A percentile compares a stretch with the other conserved stretches of the same genome.
Conservation (phyloP, 1,139 yeast genomes). For the Geotrichum aggregatum region DNA sequence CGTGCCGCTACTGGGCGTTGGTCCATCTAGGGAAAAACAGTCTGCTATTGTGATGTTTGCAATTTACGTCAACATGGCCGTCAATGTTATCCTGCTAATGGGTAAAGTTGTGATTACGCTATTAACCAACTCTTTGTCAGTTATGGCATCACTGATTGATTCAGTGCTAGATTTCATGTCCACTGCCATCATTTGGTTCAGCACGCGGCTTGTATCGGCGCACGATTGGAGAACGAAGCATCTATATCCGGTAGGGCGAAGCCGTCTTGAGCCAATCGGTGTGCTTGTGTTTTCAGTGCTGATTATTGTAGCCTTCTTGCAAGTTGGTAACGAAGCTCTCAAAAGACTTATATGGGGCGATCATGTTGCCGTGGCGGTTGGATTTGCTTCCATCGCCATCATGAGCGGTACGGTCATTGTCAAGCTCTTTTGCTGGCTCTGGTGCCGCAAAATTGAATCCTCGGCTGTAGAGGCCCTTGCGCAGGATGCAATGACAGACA, state of each 20-base stretch:
- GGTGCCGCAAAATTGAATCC: conserved; percentile 62
- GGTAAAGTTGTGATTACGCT: conserved; percentile 64
- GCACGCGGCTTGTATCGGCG: conserved; percentile 56
- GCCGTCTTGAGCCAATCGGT: conserved; percentile 73
- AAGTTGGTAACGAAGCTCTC: conserved; percentile 63
- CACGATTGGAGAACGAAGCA: conserved; percentile 48
- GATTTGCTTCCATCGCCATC: conserved; percentile 52
- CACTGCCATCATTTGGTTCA: conserved; percentile 64
- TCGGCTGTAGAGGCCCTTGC: conserved; percentile 75
- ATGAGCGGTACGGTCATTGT: conserved; percentile 61
- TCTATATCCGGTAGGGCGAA: conserved; percentile 63
- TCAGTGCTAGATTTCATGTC: conserved; percentile 71
- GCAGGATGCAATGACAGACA: conserved; percentile 77
- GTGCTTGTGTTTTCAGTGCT: conserved; percentile 68
- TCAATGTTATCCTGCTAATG: conserved; percentile 55
- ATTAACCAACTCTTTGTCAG: conserved; percentile 65
- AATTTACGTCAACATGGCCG: conserved; percentile 58
- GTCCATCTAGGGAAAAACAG: conserved; percentile 41
- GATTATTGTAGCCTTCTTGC: conserved; percentile 67
- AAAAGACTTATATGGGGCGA: conserved; percentile 33
- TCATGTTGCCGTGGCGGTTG: conserved; percentile 44
- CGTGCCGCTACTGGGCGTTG: conserved; percentile 50
- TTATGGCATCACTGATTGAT: conserved; percentile 74
- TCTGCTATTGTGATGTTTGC: conserved; percentile 52
- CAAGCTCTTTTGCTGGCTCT: conserved; percentile 58